These are phyloP conservation scores for Leccinellum albellum DNA, from an alignment of 768 basidiomycete genomes.

Conservation along the genomic window DNA sequence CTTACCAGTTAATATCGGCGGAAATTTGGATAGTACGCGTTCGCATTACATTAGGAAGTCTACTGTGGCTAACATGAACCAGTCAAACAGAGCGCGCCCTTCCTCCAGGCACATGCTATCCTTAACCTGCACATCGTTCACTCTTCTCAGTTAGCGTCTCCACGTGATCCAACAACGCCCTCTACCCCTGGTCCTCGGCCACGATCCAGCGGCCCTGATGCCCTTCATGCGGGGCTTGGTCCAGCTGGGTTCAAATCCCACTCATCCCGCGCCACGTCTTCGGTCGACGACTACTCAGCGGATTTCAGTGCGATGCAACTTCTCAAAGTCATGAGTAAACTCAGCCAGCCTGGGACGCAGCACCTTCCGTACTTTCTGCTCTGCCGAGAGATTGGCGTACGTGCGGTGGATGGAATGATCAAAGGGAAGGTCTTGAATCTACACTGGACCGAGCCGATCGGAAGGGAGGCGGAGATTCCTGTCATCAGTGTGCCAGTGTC, in stretches of 20 bases:
- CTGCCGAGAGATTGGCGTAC: constrained; percentile 79
- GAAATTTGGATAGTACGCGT: constrained; percentile 62
- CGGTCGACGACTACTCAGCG: constrained; percentile 46
- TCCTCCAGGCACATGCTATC: constrained; percentile 79
- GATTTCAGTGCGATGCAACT: constrained; percentile 80
- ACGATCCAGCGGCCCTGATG: constrained; percentile 39
- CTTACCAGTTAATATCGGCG: constrained; percentile 65
- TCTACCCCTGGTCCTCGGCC: constrained; percentile 33
- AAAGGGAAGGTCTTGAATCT: constrained; percentile 71
- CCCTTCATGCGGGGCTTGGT: constrained; percentile 55
- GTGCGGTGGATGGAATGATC: constrained; percentile 83
- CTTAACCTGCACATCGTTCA: constrained; percentile 88
- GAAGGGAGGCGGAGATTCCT: constrained; percentile 43
- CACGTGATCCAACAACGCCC: constrained; percentile 31
- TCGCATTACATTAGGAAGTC: neutral
- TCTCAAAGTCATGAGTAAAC: constrained; percentile 75
- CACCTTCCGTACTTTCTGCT: constrained; percentile 78
- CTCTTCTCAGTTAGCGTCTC: constrained; percentile 57
- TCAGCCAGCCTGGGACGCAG: constrained; percentile 59
- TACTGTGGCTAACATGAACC: constrained; percentile 8
- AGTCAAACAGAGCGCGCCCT: constrained; percentile 81
- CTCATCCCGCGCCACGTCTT: constrained; percentile 22
- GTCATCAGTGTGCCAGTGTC: constrained; percentile 27
- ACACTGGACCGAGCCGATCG: constrained; percentile 71
- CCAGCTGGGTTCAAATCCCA: constrained; percentile 65